Conservation (phyloP, 345 rosid species). For the Barbarea vulgaris region DNA sequence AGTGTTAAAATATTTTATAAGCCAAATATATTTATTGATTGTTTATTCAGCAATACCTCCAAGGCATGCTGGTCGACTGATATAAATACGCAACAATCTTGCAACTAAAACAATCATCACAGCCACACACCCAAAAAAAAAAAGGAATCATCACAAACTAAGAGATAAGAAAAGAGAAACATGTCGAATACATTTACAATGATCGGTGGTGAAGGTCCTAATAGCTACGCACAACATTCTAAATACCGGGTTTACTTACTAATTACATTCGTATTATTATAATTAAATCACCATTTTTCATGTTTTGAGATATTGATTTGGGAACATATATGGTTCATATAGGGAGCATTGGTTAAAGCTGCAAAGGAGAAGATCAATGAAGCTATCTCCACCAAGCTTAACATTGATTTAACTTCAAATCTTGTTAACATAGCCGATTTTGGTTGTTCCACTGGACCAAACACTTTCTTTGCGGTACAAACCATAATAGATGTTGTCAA, state of each 20-base stretch:
- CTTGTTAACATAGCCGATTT: constrained; percentile 50
- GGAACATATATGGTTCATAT: neutral
- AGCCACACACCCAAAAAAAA: neutral
- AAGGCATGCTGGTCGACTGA: neutral
- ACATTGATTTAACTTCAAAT: constrained; percentile 32
- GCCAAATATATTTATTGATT: too few relatives aligned
- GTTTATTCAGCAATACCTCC: too few relatives aligned
- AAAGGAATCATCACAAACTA: neutral
- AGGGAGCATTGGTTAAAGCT: constrained; percentile 39
- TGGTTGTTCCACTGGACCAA: constrained; percentile 62
- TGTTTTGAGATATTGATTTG: neutral
- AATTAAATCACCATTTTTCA: neutral
- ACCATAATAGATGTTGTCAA: constrained; percentile 48
- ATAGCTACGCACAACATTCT: constrained; percentile 29
- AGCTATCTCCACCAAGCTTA: constrained; percentile 47
- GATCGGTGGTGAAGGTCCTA: constrained; percentile 29
- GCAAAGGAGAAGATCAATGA: constrained; percentile 41
- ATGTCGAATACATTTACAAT: constrained; percentile 26
- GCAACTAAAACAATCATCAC: neutral
- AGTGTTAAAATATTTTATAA: too few relatives aligned
- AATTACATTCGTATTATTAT: neutral
- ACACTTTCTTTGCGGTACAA: constrained; percentile 52
- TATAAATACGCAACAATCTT: neutral
- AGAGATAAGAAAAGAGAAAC: too few relatives aligned
- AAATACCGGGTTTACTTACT: constrained; percentile 20